phyloP scores from a whole-genome alignment of 2,329 filamentous ascomycete species.

The Chaetothyriales sp. region DNA sequence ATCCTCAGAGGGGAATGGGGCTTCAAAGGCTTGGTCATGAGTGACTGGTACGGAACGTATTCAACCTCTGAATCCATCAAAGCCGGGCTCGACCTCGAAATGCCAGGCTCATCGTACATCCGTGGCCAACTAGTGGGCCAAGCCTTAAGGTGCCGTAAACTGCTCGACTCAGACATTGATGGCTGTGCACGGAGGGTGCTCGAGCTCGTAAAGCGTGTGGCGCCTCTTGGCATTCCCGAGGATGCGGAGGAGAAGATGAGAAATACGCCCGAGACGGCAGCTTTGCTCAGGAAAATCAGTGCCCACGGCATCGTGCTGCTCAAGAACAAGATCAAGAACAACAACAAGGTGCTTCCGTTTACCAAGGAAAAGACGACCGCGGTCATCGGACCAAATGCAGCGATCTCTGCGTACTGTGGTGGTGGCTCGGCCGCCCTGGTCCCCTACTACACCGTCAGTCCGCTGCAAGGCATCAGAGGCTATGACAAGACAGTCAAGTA shows the following conservation, averaged over 20 bases:
- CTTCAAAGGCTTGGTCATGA: slow-evolving; percentile 34
- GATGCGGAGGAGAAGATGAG: slow-evolving; percentile 40
- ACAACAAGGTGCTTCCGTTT: slow-evolving; percentile 48
- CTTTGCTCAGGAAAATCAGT: slow-evolving; percentile 51
- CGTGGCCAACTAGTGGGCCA: slow-evolving; percentile 28
- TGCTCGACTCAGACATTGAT: slow-evolving; percentile 42
- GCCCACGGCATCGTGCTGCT: slow-evolving; percentile 59
- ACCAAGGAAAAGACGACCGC: slow-evolving; percentile 33
- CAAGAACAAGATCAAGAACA: slow-evolving; percentile 51
- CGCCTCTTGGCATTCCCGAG: slow-evolving; percentile 41
- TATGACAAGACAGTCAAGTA: slow-evolving; percentile 32
- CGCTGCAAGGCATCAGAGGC: slow-evolving; percentile 30
- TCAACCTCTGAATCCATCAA: slow-evolving; percentile 32
- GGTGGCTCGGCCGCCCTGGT: slow-evolving; percentile 49
- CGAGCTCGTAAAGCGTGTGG: slow-evolving; percentile 45
- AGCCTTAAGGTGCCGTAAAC: slow-evolving; percentile 42
- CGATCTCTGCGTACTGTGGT: slow-evolving; percentile 38
- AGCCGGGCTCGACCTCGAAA: slow-evolving; percentile 35
- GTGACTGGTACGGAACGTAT: slow-evolving; percentile 37
- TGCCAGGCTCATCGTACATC: slow-evolving; percentile 34
- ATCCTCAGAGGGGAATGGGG: slow-evolving; percentile 35
- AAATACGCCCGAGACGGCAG: slow-evolving; percentile 49
- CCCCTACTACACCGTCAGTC: slow-evolving; percentile 33
- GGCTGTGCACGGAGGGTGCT: slow-evolving; percentile 45
- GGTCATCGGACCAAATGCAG: slow-evolving; percentile 43